Evolutionary conservation across 2,329 filamentous ascomycete species (phyloP).

Genomic region (Phialophora chinensis): DNA sequence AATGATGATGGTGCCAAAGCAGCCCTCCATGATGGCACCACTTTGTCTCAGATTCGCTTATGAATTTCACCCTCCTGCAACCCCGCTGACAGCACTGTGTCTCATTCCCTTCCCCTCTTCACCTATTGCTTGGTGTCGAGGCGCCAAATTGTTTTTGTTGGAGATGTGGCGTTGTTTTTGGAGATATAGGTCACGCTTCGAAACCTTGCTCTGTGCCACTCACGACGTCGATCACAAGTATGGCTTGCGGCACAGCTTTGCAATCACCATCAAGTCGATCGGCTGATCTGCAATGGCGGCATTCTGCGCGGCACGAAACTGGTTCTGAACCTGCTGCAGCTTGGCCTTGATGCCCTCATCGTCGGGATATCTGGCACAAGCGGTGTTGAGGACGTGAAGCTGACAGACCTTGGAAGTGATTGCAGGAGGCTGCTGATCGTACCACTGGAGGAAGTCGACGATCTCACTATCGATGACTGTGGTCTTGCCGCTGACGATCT

Average conservation of each 20-base stretch:
- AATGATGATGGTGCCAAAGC: neutral
- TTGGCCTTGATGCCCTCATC: constrained; percentile 28
- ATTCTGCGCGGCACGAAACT: constrained; percentile 1
- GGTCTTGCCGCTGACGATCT: constrained; percentile 31
- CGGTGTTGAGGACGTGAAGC: constrained; percentile 22
- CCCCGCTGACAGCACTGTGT: neutral
- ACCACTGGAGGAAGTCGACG: constrained; percentile 33
- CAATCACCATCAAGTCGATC: constrained; percentile 28
- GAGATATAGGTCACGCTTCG: neutral
- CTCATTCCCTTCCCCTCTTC: neutral
- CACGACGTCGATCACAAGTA: constrained; percentile 17
- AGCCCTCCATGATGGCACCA: neutral
- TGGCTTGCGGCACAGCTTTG: constrained; percentile 33
- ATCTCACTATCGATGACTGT: constrained; percentile 30
- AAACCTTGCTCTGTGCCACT: neutral
- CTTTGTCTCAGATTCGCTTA: neutral
- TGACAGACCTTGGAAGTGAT: constrained; percentile 15
- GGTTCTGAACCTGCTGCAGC: constrained; percentile 5
- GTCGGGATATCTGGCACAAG: constrained; percentile 24
- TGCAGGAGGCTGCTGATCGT: constrained; percentile 26
- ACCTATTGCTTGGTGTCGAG: neutral
- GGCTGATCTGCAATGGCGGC: constrained; percentile 2
- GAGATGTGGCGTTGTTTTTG: neutral
- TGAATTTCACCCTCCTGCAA: neutral
- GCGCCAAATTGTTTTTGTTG: neutral